These are phyloP conservation scores for Lunularia cruciata DNA, from an alignment of 225 moss, liverwort and hornwort species.

Conservation along the genomic window DNA sequence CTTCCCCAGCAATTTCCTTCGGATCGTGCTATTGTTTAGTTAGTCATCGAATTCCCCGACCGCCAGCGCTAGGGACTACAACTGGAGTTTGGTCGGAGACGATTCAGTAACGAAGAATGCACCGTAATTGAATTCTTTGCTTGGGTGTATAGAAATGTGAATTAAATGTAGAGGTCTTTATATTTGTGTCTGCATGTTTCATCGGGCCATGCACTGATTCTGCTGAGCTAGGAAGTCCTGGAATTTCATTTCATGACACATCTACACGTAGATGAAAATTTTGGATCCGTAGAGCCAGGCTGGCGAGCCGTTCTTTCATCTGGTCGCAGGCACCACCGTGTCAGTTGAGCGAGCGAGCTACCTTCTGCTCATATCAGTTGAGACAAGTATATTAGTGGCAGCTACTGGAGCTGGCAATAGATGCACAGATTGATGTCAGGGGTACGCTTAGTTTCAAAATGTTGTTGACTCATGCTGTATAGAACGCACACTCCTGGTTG, in stretches of 20 bases:
- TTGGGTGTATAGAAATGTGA: constrained; percentile 20
- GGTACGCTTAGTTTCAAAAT: neutral
- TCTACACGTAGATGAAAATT: neutral
- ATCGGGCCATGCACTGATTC: neutral
- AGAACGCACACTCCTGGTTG: constrained; percentile 11
- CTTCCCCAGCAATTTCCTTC: too few relatives aligned
- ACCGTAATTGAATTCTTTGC: constrained; percentile 10
- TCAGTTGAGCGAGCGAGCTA: constrained; percentile 2
- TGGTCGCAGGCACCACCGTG: constrained; percentile 13
- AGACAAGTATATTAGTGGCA: neutral
- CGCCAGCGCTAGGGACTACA: too few relatives aligned
- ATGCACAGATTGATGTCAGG: neutral
- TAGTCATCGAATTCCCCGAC: neutral
- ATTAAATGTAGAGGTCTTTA: constrained; percentile 4
- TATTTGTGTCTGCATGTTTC: constrained; percentile 5
- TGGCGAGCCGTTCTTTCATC: neutral
- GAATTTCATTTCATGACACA: constrained; percentile 3
- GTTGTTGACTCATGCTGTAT: neutral
- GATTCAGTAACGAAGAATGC: neutral
- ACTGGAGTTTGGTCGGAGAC: neutral
- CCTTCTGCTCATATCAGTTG: neutral
- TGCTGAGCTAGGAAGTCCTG: neutral
- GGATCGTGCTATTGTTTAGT: neutral
- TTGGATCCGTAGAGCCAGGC: neutral
- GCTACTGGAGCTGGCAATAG: neutral